Conservation (phyloP, 176 grass and related monocot species). For the Raddia guianensis region DNA sequence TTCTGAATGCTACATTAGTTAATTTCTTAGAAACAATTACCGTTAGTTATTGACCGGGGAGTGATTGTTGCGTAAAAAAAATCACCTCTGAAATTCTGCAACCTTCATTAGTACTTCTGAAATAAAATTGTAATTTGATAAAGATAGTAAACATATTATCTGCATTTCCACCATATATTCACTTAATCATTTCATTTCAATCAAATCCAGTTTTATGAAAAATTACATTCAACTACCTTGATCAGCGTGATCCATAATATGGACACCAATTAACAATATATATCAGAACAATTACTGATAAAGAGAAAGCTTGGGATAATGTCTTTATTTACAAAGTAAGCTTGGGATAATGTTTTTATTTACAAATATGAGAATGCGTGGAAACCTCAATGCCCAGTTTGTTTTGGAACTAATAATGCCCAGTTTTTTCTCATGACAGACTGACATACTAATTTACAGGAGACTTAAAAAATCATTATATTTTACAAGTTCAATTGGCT, state of each 20-base stretch:
- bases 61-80: background rate
- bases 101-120: background rate
- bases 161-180: background rate
- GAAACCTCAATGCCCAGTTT: slow-evolving; percentile 25
- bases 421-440: slow-evolving; percentile 30
- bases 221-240: background rate
- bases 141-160: background rate
- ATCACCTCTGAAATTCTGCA: background rate
- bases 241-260: background rate
- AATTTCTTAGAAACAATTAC: too few species aligned
- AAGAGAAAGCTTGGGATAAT: background rate
- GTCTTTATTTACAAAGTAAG: background rate
- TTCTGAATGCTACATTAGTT: background rate
- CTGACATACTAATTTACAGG: slow-evolving; percentile 40
- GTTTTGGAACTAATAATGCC: background rate
- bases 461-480: slow-evolving; percentile 30
- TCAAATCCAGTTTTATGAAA: background rate
- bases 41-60: background rate
- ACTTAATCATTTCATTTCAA: background rate
- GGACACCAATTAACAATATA: background rate
- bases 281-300: background rate
- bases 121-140: background rate
- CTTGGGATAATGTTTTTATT: background rate
- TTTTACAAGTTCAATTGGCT: slow-evolving; percentile 52
- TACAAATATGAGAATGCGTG: background rate